Evolutionary conservation across 2,329 filamentous ascomycete species (phyloP), one percentile per base, ranked within the genome.

Genomic region (Nannizziopsis arthrosporioides): DNA sequence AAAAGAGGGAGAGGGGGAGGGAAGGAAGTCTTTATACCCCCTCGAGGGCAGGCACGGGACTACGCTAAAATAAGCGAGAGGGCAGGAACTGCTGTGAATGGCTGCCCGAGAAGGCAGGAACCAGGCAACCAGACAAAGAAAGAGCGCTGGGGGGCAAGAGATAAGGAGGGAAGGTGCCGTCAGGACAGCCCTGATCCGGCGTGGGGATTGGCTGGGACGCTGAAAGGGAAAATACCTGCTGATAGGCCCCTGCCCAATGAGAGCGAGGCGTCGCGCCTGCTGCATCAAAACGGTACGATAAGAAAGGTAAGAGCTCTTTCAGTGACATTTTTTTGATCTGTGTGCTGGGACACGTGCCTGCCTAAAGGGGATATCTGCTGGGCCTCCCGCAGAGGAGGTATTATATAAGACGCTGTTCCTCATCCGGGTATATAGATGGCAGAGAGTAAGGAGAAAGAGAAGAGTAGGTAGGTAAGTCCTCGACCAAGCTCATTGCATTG

Each of bases 1-100:
- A 46, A n/a, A 39, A 42, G 31, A 34, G 14, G 19, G 14, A 7
- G 19, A 39, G 18, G 37, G 44, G 41, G 44, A 14, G 34, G 35
- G 35, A 32, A 38, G 17, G 43, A 46, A 42, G n/a, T 51, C 49
- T 49, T 51, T 51, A 51, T 53, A 34, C 35, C 35, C 22, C 22
- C 19, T 17, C 11, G 22, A 42, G 47, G 12, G 12, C 30, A 10
- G 35, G 12, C 42, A 22, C 35, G 19, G 38, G 46, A 48, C 43
- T 39, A 48, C 22, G 44, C 45, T 47, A 44, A 18, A n/a, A 31
- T 51, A 51, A 48, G 45, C 49, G 49, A 51, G 42, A 30, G 10
- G 19, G 30, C 19, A 9, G 17, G 10, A 12, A 18, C 32, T 36
- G 10, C 5, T 36, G 30, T 41, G 49, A 48, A 32, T 51, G 49